Evolutionary conservation across 257 asterid genomes (phyloP).

Genomic region (Osmanthus fragrans): DNA sequence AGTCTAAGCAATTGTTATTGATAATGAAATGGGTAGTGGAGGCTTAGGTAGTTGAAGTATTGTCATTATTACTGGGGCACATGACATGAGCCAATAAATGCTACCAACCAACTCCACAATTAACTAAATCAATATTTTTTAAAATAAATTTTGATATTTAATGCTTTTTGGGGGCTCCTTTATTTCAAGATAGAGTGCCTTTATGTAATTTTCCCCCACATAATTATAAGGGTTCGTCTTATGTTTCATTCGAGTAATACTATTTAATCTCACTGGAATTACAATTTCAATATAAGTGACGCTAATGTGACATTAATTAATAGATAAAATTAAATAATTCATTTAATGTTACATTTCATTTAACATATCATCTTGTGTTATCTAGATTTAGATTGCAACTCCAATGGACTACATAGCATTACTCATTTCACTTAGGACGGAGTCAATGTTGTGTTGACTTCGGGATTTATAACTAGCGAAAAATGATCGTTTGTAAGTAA

Average conservation of each 20-base stretch:
- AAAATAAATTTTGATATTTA: neutral
- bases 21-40: neutral
- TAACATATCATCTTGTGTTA: too few relatives aligned
- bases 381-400: too few relatives aligned
- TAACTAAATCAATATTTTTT: neutral
- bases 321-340: too few relatives aligned
- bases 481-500: too few relatives aligned
- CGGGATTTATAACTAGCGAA: too few relatives aligned
- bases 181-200: slow-evolving; percentile 9
- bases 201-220: slow-evolving; percentile 1
- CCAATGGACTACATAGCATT: too few relatives aligned
- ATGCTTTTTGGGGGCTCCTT: slow-evolving; percentile 17
- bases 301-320: too few relatives aligned
- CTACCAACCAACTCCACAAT: slow-evolving; percentile 54
- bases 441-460: too few relatives aligned
- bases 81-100: slow-evolving; percentile 38
- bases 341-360: too few relatives aligned
- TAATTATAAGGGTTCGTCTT: neutral
- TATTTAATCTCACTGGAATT: too few relatives aligned
- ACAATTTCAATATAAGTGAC: too few relatives aligned
- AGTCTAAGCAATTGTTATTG: neutral
- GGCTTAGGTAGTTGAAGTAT: slow-evolving; percentile 42
- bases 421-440: too few relatives aligned
- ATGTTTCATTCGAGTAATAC: neutral
- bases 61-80: slow-evolving; percentile 60